Evolutionary conservation across 306 rosid genomes (phyloP), one percentile per base, ranked within the genome.

Genomic region (Pterocarpus santalinus): DNA sequence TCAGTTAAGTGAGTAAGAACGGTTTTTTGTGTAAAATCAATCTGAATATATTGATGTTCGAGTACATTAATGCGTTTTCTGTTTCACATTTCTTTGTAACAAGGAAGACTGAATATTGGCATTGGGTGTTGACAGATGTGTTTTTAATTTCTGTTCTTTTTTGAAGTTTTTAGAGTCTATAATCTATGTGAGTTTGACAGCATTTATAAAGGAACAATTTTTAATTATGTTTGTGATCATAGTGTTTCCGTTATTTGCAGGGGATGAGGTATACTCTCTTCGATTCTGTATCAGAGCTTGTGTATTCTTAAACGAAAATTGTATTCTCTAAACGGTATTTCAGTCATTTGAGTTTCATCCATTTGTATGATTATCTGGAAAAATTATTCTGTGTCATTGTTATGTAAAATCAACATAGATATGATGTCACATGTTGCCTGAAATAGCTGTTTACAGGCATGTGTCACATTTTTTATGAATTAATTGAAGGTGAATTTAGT

Each of bases 221-320:
- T 68, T 66, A n/a, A 78, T 69, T 16, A 78, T 67, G 71, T 77
- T 72, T 65, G 52, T 87, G n/a, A n/a, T n/a, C n/a, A 65, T 32
- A 78, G 51, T 57, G 34, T 84, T 75, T 74, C 79, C 52, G 65
- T 75, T 81, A 58, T 86, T 85, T 89, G 88, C 98, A 95, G 98
- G 98, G 77, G 98, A 95, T 86, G 98, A 95, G 98, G 98, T 95
- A 91, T 51, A 53, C 68, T 76, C 77, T 65, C 87, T 81, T 68
- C 53, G 69, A 30, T 82, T 71, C 46, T 71, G 38, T 69, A 52
- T 69, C 56, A 22, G 78, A 80, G 79, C 57, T 47, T 66, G 16
- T 73, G 80, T 36, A 80, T 76, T 79, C n/a, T 60, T 60, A 65
- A 69, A 74, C 74, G 80, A 49, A 64, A 69, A 9, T 35, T 62